phyloP scores from a whole-genome alignment of 2,329 filamentous ascomycete species.

The Coniochaeta sp. region DNA sequence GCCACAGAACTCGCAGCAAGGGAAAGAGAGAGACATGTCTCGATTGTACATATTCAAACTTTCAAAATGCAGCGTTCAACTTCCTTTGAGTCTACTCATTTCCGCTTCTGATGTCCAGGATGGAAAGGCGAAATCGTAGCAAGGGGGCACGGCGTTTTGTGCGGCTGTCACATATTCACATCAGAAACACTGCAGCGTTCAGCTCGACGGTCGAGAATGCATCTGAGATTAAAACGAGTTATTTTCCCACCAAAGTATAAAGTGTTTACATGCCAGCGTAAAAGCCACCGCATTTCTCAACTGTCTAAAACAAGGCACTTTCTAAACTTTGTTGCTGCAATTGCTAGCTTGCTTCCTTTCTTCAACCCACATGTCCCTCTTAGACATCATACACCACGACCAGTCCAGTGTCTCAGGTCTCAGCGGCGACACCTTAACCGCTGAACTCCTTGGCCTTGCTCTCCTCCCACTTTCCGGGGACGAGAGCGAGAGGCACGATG shows the following conservation, averaged over 20 bases:
- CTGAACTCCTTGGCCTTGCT: constrained; percentile 56
- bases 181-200: no score
- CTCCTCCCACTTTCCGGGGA: constrained; percentile 57
- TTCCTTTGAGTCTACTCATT: no score
- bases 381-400: not conserved
- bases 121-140: no score
- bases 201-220: no score
- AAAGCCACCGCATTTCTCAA: not conserved
- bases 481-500: constrained; percentile 86
- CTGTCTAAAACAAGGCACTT: not conserved
- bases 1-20: no score
- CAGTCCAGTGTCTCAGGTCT: not conserved
- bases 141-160: no score
- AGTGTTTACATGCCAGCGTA: not conserved
- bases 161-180: no score
- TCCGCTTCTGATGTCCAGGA: no score
- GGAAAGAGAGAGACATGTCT: no score
- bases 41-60: no score
- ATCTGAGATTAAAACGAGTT: not conserved
- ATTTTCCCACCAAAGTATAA: not conserved
- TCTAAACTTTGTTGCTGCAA: not conserved
- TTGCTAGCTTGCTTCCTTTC: not conserved
- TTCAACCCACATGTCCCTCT: not conserved
- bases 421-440: constrained; percentile 41
- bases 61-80: no score